These are phyloP conservation scores for Mortierella sp. DNA, from an alignment of 371 early-diverging fungal genomes.

Conservation along the genomic window DNA sequence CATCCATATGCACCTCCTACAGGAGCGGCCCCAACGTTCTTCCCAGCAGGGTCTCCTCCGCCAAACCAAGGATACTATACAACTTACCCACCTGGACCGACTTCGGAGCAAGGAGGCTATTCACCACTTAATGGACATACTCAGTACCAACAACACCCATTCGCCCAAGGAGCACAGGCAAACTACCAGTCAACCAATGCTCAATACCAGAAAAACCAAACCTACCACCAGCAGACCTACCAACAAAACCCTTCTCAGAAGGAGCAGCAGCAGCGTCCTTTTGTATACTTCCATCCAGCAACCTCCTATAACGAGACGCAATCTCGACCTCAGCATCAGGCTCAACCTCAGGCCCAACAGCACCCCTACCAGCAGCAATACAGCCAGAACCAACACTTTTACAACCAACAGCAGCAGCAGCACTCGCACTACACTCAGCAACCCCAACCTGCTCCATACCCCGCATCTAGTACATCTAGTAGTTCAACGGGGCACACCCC, in stretches of 20 bases:
- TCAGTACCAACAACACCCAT: conserved; percentile 10
- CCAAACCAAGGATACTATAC: conserved; percentile 6
- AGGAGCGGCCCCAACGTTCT: neutral
- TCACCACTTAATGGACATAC: neutral
- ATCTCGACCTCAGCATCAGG: neutral
- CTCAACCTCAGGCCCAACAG: neutral
- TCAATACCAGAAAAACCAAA: conserved; percentile 1
- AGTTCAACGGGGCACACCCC: neutral
- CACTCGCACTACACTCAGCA: conserved; percentile 19
- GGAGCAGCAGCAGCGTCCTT: conserved; percentile 7
- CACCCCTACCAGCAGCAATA: conserved; percentile 1
- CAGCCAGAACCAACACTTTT: neutral
- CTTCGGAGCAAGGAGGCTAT: neutral
- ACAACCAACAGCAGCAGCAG: conserved; percentile 11
- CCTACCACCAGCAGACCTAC: conserved; percentile 14
- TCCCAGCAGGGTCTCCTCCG: neutral
- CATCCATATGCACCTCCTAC: conserved; percentile 6
- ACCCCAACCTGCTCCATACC: conserved; percentile 14
- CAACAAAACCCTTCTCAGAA: conserved; percentile 14
- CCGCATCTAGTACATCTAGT: neutral
- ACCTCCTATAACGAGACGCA: neutral
- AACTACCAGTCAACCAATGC: neutral
- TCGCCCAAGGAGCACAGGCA: neutral
- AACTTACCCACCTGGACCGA: neutral
- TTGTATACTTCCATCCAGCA: neutral